phyloP scores from a whole-genome alignment of 1,284 basidiomycete genomes.

The Somion occarium region DNA sequence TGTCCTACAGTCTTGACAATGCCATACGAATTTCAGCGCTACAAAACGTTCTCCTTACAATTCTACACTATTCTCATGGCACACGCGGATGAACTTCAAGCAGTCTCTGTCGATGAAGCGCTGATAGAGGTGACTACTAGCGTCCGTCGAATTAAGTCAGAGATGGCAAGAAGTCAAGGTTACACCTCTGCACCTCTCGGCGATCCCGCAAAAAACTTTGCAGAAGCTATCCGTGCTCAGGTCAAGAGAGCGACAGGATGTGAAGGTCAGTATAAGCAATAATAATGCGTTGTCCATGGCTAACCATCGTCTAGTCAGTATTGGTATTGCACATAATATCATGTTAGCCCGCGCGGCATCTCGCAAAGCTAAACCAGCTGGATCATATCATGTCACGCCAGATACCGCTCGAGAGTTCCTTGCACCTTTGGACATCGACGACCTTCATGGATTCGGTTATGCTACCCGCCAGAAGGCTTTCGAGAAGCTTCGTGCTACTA shows the following conservation, averaged over 20 bases:
- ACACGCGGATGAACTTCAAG: conserved; percentile 89
- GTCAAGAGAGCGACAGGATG: conserved; percentile 78
- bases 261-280: conserved; percentile 51
- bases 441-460: conserved; percentile 86
- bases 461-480: conserved; percentile 68
- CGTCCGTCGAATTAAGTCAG: conserved; percentile 41
- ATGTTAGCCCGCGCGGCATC: conserved; percentile 92
- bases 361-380: conserved; percentile 85
- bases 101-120: conserved; percentile 95
- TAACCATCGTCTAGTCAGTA: conserved; percentile 57
- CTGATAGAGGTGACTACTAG: conserved; percentile 83
- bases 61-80: conserved; percentile 93
- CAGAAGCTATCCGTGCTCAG: conserved; percentile 76
- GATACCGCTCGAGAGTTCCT: conserved; percentile 58
- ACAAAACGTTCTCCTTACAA: conserved; percentile 75
- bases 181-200: conserved; percentile 23
- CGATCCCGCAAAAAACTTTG: conserved; percentile 71
- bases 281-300: background rate
- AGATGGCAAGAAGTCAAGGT: conserved; percentile 22
- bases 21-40: conserved; percentile 88
- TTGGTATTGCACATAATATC: conserved; percentile 91
- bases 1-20: conserved; percentile 78
- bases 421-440: conserved; percentile 75
- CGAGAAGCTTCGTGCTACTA: conserved; percentile 72
- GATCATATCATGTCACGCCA: conserved; percentile 69